phyloP scores from a whole-genome alignment of 345 rosid species.

The Excoecaria cochinchinensis region DNA sequence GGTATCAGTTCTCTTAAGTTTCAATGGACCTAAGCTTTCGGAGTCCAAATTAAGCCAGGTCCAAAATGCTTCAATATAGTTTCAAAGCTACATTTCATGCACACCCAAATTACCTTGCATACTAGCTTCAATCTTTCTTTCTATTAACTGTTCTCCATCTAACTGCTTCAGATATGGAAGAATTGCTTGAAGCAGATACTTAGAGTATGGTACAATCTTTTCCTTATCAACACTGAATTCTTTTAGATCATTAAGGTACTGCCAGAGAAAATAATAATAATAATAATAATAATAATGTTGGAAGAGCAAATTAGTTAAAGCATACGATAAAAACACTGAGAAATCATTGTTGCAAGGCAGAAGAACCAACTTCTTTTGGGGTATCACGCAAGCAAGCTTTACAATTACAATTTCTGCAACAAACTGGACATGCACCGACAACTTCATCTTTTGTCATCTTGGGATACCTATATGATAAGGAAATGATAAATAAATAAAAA shows the following conservation, averaged over 20 bases:
- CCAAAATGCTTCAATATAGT: not conserved
- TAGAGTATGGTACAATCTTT: slow-evolving; percentile 31
- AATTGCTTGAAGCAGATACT: slow-evolving; percentile 37
- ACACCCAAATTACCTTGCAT: slow-evolving; percentile 35
- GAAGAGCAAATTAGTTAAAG: not conserved
- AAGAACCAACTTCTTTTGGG: slow-evolving; percentile 30
- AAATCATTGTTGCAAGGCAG: not conserved
- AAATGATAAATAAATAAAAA: not conserved
- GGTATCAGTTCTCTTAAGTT: not conserved
- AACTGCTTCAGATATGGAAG: slow-evolving; percentile 53
- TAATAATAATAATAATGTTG: no score
- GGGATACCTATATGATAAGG: slow-evolving; percentile 19
- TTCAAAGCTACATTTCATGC: slow-evolving; percentile 27
- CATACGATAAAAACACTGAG: not conserved
- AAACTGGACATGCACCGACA: slow-evolving; percentile 25
- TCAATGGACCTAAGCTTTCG: not conserved
- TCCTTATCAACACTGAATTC: slow-evolving; percentile 4
- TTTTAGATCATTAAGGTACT: not conserved
- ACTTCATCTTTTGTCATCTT: slow-evolving; percentile 14
- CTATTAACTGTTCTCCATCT: slow-evolving; percentile 45
- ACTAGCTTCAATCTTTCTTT: slow-evolving; percentile 49
- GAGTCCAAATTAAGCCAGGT: not conserved
- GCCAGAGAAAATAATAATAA: no score
- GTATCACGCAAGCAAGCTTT: slow-evolving; percentile 25
- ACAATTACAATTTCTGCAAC: slow-evolving; percentile 23